A percentile compares a stretch with the other conserved stretches of the same genome.
These are phyloP conservation scores for Zygotorulaspora chibaensis DNA, from an alignment of 805 yeast species.

Conservation along the genomic window DNA sequence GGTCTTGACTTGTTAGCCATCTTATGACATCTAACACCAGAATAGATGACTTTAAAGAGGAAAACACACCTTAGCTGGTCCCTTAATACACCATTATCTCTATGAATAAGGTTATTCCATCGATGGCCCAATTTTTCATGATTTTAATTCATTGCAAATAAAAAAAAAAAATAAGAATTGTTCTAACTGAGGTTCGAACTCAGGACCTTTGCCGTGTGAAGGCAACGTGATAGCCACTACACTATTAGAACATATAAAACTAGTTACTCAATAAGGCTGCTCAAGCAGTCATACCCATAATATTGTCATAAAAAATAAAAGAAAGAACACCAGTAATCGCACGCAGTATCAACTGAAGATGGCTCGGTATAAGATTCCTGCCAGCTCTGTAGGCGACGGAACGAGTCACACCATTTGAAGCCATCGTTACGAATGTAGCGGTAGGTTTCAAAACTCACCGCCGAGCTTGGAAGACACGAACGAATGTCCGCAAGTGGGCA, in stretches of 20 bases:
- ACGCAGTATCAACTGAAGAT: too few species aligned
- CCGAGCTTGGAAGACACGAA: too few species aligned
- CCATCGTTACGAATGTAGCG: too few species aligned
- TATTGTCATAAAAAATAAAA: neutral
- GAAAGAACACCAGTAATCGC: too few species aligned
- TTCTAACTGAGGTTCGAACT: constrained; percentile 39
- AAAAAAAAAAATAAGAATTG: constrained; percentile 17
- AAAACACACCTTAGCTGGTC: neutral
- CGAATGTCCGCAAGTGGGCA: too few species aligned
- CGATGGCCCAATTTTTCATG: neutral
- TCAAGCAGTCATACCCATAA: neutral
- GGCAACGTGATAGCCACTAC: constrained; percentile 41
- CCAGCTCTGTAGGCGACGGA: too few species aligned
- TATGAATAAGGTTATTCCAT: neutral
- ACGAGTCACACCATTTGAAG: too few species aligned
- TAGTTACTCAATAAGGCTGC: neutral
- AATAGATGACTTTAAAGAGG: neutral
- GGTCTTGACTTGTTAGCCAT: constrained; percentile 91
- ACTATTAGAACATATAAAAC: constrained; percentile 30
- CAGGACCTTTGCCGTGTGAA: constrained; percentile 41
- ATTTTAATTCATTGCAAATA: neutral
- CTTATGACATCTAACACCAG: constrained; percentile 1
- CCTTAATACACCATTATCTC: neutral
- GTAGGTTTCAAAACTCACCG: too few species aligned
- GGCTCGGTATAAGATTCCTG: too few species aligned